Evolutionary conservation across 164 flowering plant genomes (phyloP).

Genomic region (Malania oleifera): DNA sequence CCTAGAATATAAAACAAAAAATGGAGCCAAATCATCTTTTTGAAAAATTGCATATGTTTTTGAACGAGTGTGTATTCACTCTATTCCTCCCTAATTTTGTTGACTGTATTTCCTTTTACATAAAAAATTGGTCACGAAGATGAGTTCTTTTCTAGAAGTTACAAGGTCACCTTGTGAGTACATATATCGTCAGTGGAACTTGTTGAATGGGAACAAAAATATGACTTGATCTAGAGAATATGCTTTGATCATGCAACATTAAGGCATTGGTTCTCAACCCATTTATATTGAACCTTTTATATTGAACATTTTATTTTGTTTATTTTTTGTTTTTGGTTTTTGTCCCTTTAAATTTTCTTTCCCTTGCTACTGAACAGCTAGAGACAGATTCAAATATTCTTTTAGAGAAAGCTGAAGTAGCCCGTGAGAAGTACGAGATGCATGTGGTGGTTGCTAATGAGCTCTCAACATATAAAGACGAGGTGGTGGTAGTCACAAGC

Average conservation of each 20-base stretch:
- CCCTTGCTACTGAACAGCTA: constrained; percentile 42
- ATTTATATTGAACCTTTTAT: no score
- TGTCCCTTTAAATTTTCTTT: neutral
- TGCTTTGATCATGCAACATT: no score
- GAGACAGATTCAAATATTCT: constrained; percentile 84
- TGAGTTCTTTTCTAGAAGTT: no score
- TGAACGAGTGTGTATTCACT: neutral
- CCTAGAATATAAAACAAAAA: neutral
- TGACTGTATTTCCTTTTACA: no score
- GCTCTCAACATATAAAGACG: constrained; percentile 75
- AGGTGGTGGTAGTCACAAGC: constrained; percentile 57
- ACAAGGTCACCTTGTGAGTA: no score
- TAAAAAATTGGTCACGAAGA: no score
- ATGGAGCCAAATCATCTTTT: neutral
- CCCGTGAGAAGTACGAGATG: constrained; percentile 72
- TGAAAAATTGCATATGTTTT: neutral
- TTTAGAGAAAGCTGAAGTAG: constrained; percentile 70
- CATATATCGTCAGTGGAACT: no score
- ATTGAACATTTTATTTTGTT: no score
- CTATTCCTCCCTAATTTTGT: no score
- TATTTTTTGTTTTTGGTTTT: neutral
- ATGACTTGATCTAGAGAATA: no score
- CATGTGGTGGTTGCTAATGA: constrained; percentile 90
- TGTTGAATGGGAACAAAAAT: no score
- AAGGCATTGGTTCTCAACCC: no score